These are phyloP conservation scores for Medicago ruthenica DNA, from an alignment of 306 rosid genomes.

Conservation along the genomic window DNA sequence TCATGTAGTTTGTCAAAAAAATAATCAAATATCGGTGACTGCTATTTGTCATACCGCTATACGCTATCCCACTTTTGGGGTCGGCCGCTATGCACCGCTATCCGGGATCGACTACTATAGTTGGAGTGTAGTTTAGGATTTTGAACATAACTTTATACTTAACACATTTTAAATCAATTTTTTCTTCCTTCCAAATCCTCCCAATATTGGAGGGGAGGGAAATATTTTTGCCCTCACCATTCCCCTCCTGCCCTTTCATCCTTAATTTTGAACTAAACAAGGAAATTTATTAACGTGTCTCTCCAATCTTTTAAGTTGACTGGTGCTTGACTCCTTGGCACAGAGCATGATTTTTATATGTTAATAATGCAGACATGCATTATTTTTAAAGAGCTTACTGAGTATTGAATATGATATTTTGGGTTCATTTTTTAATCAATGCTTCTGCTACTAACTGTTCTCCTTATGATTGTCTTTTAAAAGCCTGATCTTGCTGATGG, in stretches of 20 bases:
- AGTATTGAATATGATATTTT: slow-evolving; percentile 28
- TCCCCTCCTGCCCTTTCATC: background rate
- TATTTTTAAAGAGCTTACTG: slow-evolving; percentile 13
- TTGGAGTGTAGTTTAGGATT: background rate
- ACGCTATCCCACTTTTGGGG: no score
- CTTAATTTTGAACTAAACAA: slow-evolving; percentile 9
- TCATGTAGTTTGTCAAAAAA: no score
- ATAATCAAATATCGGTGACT: no score
- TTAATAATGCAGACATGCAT: slow-evolving; percentile 9
- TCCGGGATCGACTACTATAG: no score
- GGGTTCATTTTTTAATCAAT: slow-evolving; percentile 6
- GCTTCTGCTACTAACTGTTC: slow-evolving; percentile 29
- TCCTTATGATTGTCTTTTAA: slow-evolving; percentile 44
- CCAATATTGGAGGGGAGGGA: background rate
- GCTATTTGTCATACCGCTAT: no score
- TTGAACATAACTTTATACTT: background rate
- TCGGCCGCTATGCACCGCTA: no score
- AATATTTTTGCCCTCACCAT: background rate
- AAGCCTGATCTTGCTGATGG: slow-evolving; percentile 89
- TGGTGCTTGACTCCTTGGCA: slow-evolving; percentile 3
- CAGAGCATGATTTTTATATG: slow-evolving; percentile 23
- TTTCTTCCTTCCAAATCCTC: background rate
- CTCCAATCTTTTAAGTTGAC: slow-evolving; percentile 6
- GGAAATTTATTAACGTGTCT: slow-evolving; percentile 20
- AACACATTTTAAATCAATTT: slow-evolving; percentile 5